These are phyloP conservation scores for Leucocoprinus birnbaumii DNA, from an alignment of 768 basidiomycete genomes.

Conservation along the genomic window DNA sequence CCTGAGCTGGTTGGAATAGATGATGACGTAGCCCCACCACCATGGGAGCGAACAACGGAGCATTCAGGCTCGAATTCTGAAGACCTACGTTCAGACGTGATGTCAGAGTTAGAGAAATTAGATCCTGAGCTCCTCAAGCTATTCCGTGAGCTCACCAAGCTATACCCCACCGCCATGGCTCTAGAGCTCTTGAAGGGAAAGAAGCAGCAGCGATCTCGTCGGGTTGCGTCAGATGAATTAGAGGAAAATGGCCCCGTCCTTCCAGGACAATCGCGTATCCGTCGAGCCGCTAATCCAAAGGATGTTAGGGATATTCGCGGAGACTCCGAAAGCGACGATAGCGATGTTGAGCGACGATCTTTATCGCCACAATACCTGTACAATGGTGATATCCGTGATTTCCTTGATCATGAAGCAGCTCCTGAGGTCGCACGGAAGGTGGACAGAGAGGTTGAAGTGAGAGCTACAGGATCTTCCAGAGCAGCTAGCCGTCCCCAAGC, in stretches of 20 bases:
- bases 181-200: neutral
- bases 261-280: constrained; percentile 50
- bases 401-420: neutral
- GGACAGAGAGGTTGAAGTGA: neutral
- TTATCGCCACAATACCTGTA: constrained; percentile 12
- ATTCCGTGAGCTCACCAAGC: constrained; percentile 6
- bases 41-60: neutral
- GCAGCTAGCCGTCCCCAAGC: neutral
- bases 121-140: neutral
- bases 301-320: constrained; percentile 46
- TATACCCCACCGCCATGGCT: constrained; percentile 11
- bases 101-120: no score
- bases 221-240: neutral
- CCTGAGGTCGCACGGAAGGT: neutral
- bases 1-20: neutral
- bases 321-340: constrained; percentile 53
- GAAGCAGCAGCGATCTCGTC: neutral
- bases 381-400: constrained; percentile 15
- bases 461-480: neutral
- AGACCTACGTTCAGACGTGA: neutral
- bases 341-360: constrained; percentile 14
- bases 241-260: constrained; percentile 36
- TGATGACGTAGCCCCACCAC: neutral
- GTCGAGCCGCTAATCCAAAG: constrained; percentile 28
- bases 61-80: neutral